A percentile compares a stretch with the other conserved stretches of the same genome.
These are phyloP conservation scores for Russula vinacea DNA, from an alignment of 768 basidiomycete genomes.

Conservation along the genomic window DNA sequence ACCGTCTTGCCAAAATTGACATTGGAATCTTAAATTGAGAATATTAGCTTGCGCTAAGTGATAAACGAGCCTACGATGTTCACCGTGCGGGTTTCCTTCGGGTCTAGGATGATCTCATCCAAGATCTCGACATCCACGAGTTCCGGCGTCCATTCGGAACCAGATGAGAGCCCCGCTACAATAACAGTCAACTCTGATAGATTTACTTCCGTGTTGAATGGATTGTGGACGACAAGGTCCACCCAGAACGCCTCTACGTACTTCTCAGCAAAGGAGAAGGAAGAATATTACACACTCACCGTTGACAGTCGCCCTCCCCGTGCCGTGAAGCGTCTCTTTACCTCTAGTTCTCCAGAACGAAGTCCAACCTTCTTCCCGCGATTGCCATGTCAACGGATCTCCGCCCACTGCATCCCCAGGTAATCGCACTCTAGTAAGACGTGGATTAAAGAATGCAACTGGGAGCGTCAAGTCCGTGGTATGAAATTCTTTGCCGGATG, in stretches of 20 bases:
- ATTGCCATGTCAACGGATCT: slow-evolving; percentile 54
- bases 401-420: slow-evolving; percentile 47
- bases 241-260: slow-evolving; percentile 71
- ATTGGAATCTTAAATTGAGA: slow-evolving; percentile 53
- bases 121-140: slow-evolving; percentile 58
- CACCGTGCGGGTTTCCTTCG: slow-evolving; percentile 66
- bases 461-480: slow-evolving; percentile 56
- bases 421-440: slow-evolving; percentile 56
- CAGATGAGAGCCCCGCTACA: slow-evolving; percentile 43
- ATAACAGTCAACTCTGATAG: slow-evolving; percentile 58
- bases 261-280: slow-evolving; percentile 18
- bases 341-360: slow-evolving; percentile 56
- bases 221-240: slow-evolving; percentile 67
- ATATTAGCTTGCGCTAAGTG: slow-evolving; percentile 4
- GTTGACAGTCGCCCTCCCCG: slow-evolving; percentile 58
- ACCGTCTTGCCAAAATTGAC: slow-evolving; percentile 50
- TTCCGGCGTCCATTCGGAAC: slow-evolving; percentile 38
- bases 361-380: slow-evolving; percentile 63
- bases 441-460: slow-evolving; percentile 58
- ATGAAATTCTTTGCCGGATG: slow-evolving; percentile 45
- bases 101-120: slow-evolving; percentile 56
- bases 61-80: slow-evolving; percentile 31
- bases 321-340: slow-evolving; percentile 51
- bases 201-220: slow-evolving; percentile 69
- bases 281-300: slow-evolving; percentile 42